Conservation (phyloP, 257 asterid species). For the Nicotiana noctiflora region DNA sequence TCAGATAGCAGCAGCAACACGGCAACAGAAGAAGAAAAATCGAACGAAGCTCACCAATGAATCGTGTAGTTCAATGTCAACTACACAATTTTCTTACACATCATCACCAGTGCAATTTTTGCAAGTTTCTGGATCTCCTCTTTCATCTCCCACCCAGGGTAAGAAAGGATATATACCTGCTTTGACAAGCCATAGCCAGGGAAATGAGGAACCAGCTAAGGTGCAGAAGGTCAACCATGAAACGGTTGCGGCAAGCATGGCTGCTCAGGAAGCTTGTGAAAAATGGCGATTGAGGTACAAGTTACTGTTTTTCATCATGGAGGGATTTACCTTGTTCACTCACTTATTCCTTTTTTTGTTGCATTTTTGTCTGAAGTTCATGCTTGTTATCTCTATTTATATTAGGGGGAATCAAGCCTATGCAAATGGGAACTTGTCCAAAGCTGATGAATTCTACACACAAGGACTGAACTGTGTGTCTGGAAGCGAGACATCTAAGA, state of each 20-base stretch:
- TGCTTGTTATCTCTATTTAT: constrained; percentile 28
- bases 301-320: constrained; percentile 10
- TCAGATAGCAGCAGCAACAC: constrained; percentile 41
- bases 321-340: neutral
- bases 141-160: constrained; percentile 35
- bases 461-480: constrained; percentile 70
- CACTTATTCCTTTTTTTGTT: neutral
- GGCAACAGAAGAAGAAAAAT: constrained; percentile 54
- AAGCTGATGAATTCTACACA: constrained; percentile 88
- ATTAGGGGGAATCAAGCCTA: constrained; percentile 97
- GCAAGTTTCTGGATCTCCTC: constrained; percentile 43
- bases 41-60: constrained; percentile 37
- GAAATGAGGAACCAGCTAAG: constrained; percentile 33
- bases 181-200: constrained; percentile 27
- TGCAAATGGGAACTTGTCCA: constrained; percentile 65
- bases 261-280: constrained; percentile 91
- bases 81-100: constrained; percentile 34
- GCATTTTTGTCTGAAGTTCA: constrained; percentile 6
- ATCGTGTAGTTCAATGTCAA: constrained; percentile 31
- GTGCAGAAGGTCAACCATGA: constrained; percentile 36
- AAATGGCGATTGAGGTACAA: constrained; percentile 80
- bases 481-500: constrained; percentile 57
- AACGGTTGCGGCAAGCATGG: constrained; percentile 43
- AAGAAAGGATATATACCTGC: constrained; percentile 34
- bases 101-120: constrained; percentile 36